Percentiles rank a stretch among this genome's conserved stretches.
Evolutionary conservation across 768 basidiomycete species (phyloP).

Genomic region (Lactifluus hygrophoroides): DNA sequence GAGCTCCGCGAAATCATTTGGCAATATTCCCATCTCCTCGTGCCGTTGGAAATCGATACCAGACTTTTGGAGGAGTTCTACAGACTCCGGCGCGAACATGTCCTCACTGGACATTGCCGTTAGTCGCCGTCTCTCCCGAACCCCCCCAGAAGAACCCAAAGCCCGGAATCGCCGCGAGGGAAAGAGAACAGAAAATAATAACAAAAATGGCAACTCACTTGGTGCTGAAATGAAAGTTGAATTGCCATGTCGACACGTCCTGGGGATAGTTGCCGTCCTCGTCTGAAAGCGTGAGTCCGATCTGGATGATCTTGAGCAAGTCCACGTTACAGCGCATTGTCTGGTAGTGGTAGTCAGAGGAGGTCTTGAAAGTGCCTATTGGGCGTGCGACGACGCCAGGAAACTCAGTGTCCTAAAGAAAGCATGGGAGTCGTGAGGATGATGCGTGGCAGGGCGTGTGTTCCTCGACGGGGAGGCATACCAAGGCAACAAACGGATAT

Average conservation of each 20-base stretch:
- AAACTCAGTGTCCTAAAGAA: conserved; percentile 88
- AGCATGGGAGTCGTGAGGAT: conserved; percentile 21
- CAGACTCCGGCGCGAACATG: conserved; percentile 97
- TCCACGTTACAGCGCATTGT: conserved; percentile 99
- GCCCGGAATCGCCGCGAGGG: neutral
- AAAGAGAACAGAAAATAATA: too few relatives aligned
- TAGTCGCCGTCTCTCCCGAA: neutral
- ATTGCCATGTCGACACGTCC: conserved; percentile 96
- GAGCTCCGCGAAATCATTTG: conserved; percentile 93
- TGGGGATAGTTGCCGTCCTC: conserved; percentile 88
- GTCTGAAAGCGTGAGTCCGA: conserved; percentile 90
- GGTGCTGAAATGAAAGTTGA: conserved; percentile 92
- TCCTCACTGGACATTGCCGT: conserved; percentile 62
- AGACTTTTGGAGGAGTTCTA: conserved; percentile 88
- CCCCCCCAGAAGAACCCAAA: too few relatives aligned
- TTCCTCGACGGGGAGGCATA: conserved; percentile 30
- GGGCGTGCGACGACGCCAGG: conserved; percentile 97
- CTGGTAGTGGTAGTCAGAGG: conserved; percentile 98
- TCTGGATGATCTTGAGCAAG: conserved; percentile 93
- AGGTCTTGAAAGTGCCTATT: conserved; percentile 92
- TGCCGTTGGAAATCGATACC: conserved; percentile 95
- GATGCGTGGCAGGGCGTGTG: conserved; percentile 12
- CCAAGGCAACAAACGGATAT: conserved; percentile 95
- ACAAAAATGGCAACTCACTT: conserved; percentile 52
- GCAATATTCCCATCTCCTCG: conserved; percentile 84